Evolutionary conservation across 495 filamentous ascomycete genomes (phyloP).

Genomic region (Hypoxylon intermedium): DNA sequence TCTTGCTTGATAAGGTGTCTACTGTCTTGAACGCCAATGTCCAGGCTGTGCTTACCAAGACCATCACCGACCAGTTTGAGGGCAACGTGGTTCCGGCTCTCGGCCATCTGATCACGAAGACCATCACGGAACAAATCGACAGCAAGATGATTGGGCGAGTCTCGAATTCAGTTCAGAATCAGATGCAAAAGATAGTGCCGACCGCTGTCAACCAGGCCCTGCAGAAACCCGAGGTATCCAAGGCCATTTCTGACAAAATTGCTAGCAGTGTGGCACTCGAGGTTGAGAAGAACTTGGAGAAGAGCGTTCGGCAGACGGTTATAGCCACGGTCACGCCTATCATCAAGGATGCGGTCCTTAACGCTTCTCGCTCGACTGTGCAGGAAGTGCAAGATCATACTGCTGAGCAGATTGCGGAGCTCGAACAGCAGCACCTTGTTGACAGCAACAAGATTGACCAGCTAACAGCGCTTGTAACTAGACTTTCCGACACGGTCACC

Average conservation of each 20-base stretch:
- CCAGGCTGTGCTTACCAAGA: slow-evolving; percentile 75
- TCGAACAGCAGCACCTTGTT: slow-evolving; percentile 71
- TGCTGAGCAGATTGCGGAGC: slow-evolving; percentile 65
- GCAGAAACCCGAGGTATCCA: slow-evolving; percentile 71
- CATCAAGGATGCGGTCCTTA: slow-evolving; percentile 60
- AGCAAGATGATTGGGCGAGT: slow-evolving; percentile 56
- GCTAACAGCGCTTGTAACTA: slow-evolving; percentile 72
- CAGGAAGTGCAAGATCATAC: slow-evolving; percentile 70
- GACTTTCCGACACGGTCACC: slow-evolving; percentile 74
- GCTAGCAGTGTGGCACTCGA: slow-evolving; percentile 67
- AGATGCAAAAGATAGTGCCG: slow-evolving; percentile 60
- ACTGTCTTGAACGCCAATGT: slow-evolving; percentile 89
- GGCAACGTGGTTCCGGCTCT: slow-evolving; percentile 66
- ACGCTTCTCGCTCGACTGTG: slow-evolving; percentile 66
- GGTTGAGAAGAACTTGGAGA: slow-evolving; percentile 76
- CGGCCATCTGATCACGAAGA: slow-evolving; percentile 51
- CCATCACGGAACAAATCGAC: slow-evolving; percentile 53
- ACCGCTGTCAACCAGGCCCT: slow-evolving; percentile 60
- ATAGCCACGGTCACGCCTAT: slow-evolving; percentile 68
- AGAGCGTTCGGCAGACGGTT: slow-evolving; percentile 67
- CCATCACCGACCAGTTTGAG: slow-evolving; percentile 73
- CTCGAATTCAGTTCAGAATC: slow-evolving; percentile 64
- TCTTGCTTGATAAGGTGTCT: slow-evolving; percentile 82
- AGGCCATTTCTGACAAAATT: slow-evolving; percentile 73
- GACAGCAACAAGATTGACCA: slow-evolving; percentile 85